Evolutionary conservation across 108 stramenopile species (phyloP).

Genomic region (Cyclotella kingstonii): DNA sequence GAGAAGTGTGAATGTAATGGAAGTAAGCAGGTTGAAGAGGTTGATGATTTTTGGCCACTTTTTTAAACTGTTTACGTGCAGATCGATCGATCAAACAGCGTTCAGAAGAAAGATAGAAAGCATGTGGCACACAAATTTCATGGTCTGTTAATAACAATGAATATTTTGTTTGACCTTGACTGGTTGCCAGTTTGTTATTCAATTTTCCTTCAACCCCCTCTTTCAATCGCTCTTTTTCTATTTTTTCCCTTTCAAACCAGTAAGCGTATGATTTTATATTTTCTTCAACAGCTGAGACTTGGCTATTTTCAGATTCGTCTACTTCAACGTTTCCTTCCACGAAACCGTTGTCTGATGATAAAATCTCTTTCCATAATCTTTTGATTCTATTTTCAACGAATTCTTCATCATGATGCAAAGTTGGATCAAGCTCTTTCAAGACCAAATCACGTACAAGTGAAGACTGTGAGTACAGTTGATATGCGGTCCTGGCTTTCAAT

Average conservation of each 20-base stretch:
- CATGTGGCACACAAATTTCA: not conserved
- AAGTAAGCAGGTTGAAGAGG: constrained; percentile 18
- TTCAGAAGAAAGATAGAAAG: not conserved
- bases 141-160: not conserved
- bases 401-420: constrained; percentile 32
- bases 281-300: not conserved
- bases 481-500: not conserved
- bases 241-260: constrained; percentile 9
- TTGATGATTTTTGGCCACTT: not conserved
- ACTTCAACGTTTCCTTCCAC: not conserved
- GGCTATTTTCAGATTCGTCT: not conserved
- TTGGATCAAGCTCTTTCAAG: constrained; percentile 5
- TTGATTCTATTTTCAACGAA: constrained; percentile 14
- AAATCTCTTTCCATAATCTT: constrained; percentile 8
- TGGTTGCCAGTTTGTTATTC: not conserved
- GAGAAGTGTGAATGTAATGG: constrained; percentile 28
- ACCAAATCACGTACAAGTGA: constrained; percentile 1
- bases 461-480: constrained; percentile 9
- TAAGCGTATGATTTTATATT: not conserved
- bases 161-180: not conserved
- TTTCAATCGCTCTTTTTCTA: not conserved
- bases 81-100: not conserved
- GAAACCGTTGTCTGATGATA: not conserved
- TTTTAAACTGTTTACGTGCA: not conserved
- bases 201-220: not conserved